These are phyloP conservation scores for Arctium minus DNA, from an alignment of 129 eudicot genomes.

Conservation along the genomic window DNA sequence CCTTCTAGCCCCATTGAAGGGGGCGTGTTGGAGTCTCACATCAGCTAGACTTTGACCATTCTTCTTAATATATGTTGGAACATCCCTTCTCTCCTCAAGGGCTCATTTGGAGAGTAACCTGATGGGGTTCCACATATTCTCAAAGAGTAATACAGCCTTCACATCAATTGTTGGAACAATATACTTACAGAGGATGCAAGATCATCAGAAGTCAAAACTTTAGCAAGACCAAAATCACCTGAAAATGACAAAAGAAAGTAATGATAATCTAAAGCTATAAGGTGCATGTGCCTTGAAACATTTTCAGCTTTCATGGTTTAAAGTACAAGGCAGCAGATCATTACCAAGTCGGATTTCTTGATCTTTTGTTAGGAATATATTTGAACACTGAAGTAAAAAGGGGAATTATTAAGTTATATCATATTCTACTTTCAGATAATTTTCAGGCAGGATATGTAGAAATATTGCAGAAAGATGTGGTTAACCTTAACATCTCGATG, in stretches of 20 bases:
- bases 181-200: slow-evolving; percentile 96
- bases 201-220: slow-evolving; percentile 82
- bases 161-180: not conserved
- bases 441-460: not conserved
- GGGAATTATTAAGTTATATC: slow-evolving; percentile 11
- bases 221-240: slow-evolving; percentile 99
- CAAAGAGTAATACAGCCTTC: slow-evolving; percentile 4
- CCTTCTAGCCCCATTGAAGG: not conserved
- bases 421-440: not conserved
- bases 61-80: not conserved
- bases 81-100: not conserved
- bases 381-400: slow-evolving; percentile 72
- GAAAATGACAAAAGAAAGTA: slow-evolving; percentile 16
- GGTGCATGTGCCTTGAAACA: not conserved
- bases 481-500: slow-evolving; percentile 97
- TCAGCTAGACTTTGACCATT: not conserved
- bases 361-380: slow-evolving; percentile 87
- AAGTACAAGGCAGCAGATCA: not conserved
- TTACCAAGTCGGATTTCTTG: slow-evolving; percentile 93
- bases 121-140: not conserved
- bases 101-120: not conserved
- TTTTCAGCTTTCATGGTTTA: not conserved
- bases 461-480: slow-evolving; percentile 5
- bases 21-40: not conserved
- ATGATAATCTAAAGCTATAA: not conserved